phyloP scores from a whole-genome alignment of 148 eudicot genomes.

The Rhododendron griersonianum region DNA sequence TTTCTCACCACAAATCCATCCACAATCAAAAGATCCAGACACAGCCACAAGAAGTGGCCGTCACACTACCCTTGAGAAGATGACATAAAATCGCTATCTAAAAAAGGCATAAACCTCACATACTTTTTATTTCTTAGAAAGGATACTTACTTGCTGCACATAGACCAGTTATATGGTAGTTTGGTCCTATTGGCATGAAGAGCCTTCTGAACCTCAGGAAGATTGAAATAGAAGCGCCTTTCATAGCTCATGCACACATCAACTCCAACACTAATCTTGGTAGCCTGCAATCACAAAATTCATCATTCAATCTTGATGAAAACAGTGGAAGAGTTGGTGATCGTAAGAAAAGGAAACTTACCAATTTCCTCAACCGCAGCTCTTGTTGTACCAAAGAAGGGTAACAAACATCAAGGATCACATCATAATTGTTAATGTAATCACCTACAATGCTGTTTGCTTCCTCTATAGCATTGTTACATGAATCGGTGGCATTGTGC shows the following conservation, averaged over 20 bases:
- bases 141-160: slow-evolving; percentile 73
- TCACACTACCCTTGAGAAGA: not conserved
- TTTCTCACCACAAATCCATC: not conserved
- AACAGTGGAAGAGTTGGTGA: not conserved
- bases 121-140: not conserved
- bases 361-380: slow-evolving; percentile 63
- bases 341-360: slow-evolving; percentile 17
- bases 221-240: slow-evolving; percentile 77
- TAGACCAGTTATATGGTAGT: slow-evolving; percentile 80
- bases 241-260: slow-evolving; percentile 90
- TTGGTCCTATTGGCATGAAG: slow-evolving; percentile 92
- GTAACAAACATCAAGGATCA: slow-evolving; percentile 89
- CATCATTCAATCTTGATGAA: not conserved
- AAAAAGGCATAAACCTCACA: not conserved
- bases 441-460: slow-evolving; percentile 69
- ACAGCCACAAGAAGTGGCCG: not conserved
- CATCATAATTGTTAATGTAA: slow-evolving; percentile 71
- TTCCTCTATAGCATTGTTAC: slow-evolving; percentile 59
- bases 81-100: not conserved
- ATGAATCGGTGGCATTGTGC: slow-evolving; percentile 58
- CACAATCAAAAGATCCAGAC: not conserved
- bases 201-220: slow-evolving; percentile 92
- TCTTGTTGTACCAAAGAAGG: slow-evolving; percentile 89
- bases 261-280: slow-evolving; percentile 82
- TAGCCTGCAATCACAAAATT: slow-evolving; percentile 45